Evolutionary conservation across 495 filamentous ascomycete genomes (phyloP), one percentile per base, ranked within the genome.

Genomic region (Aspergillus olivimuriae): DNA sequence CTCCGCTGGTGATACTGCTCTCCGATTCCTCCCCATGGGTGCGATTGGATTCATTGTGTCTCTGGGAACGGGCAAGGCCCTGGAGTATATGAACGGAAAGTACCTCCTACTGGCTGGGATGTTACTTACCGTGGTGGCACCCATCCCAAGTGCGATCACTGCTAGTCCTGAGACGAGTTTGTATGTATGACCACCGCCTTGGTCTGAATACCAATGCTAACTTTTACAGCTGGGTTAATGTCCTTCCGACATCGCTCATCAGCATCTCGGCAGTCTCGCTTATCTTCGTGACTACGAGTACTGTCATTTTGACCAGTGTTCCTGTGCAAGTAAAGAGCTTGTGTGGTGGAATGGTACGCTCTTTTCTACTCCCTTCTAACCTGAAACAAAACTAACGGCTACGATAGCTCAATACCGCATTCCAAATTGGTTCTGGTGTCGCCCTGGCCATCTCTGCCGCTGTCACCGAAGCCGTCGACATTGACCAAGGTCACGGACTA

Each of bases 211-310:
- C 19, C 10, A 42, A 34, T 32, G 17, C 50, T 56, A 20, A 63
- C 41, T 41, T 32, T 39, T 4, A 11, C 20, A 65, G 61, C 43
- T 66, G 62, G 62, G 26, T 66, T 38, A 66, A 66, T 35, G 59
- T 59, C 12, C 56, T 66, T 20, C 60, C 50, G 4, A 57, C 60
- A 12, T 63, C 60, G 0, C 52, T 66, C 0, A 63, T 66, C 49
- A 66, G 62, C 18, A 66, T 66, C n/a, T 53, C 62, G n/a, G 56
- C 62, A 2, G 62, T 66, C 1, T 66, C 62, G 4, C 48, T 66
- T 11, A 62, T 66, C 20, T 66, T 66, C 33, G 62, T 66, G 0
- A 63, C 62, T 2, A 66, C 62, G 1, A 66, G 60, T 46, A 66
- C 62, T 10, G 51, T 51, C 9, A 58, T 66, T 15, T 28, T 66